Evolutionary conservation across 2,329 filamentous ascomycete species (phyloP).

Genomic region (Penicillium griseofulvum): DNA sequence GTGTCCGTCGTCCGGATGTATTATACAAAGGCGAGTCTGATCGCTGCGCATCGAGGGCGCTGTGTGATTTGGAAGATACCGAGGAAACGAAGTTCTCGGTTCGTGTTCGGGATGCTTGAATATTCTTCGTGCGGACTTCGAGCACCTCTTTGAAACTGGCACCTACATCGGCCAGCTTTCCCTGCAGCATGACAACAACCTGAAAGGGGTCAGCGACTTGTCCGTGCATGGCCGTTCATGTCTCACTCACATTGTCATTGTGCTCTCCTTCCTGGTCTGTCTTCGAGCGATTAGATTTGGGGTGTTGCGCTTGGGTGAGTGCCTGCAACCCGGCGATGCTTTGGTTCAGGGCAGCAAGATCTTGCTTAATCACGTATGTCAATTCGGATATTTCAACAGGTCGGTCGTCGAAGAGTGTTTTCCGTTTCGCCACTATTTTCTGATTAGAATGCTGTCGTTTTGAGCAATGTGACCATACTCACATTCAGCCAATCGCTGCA

Average conservation of each 20-base stretch:
- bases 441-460: conserved; percentile 2
- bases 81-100: conserved; percentile 97
- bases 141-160: conserved; percentile 97
- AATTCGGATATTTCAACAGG: conserved; percentile 96
- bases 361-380: conserved; percentile 97
- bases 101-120: conserved; percentile 84
- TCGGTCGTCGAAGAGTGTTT: conserved; percentile 94
- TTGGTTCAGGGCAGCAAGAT: conserved; percentile 79
- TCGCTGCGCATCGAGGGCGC: conserved; percentile 61
- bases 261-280: conserved; percentile 85
- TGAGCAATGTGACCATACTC: conserved; percentile 32
- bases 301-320: conserved; percentile 74
- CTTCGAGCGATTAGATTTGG: conserved; percentile 50
- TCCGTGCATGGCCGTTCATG: conserved; percentile 9
- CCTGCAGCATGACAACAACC: conserved; percentile 83
- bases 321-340: conserved; percentile 81
- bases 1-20: conserved; percentile 67
- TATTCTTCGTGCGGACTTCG: conserved; percentile 95
- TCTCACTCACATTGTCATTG: conserved; percentile 76
- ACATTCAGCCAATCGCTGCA: conserved; percentile 88
- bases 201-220: conserved; percentile 22
- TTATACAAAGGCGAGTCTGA: conserved; percentile 85
- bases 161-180: conserved; percentile 86
- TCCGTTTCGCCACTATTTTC: conserved; percentile 76
- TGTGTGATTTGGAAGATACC: conserved; percentile 73